Conservation (phyloP, 208 protist species). For the Leishmania aethiopica region DNA sequence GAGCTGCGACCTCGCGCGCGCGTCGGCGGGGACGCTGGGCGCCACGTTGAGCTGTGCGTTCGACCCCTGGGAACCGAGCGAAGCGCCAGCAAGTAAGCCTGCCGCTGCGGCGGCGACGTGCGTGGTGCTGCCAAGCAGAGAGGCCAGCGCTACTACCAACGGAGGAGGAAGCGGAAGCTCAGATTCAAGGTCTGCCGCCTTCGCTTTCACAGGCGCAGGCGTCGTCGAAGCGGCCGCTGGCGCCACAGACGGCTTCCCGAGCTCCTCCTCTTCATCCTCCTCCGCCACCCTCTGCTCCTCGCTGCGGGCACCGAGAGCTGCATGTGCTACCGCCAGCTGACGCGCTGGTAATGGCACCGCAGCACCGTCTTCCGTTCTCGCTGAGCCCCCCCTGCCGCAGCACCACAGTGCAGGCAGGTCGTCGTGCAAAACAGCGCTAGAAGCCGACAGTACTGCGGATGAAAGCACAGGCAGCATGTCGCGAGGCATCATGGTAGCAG, state of each 20-base stretch:
- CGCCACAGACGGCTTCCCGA: background rate
- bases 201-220: background rate
- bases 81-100: background rate
- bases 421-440: background rate
- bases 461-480: conserved; percentile 6
- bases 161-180: conserved; percentile 11
- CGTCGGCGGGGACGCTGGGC: background rate
- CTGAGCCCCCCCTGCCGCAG: background rate
- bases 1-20: background rate
- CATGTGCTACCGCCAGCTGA: background rate
- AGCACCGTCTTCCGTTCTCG: background rate
- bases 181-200: background rate
- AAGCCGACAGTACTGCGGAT: conserved; percentile 3
- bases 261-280: conserved; percentile 18
- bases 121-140: background rate
- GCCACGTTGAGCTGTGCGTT: background rate
- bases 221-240: background rate
- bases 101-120: background rate
- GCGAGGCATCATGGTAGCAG: background rate
- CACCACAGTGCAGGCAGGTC: background rate
- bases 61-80: background rate
- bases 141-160: conserved; percentile 8
- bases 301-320: background rate
- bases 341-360: background rate
- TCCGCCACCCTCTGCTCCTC: background rate